phyloP scores from a whole-genome alignment of 208 protist species.

The Novymonas esmeraldas region DNA sequence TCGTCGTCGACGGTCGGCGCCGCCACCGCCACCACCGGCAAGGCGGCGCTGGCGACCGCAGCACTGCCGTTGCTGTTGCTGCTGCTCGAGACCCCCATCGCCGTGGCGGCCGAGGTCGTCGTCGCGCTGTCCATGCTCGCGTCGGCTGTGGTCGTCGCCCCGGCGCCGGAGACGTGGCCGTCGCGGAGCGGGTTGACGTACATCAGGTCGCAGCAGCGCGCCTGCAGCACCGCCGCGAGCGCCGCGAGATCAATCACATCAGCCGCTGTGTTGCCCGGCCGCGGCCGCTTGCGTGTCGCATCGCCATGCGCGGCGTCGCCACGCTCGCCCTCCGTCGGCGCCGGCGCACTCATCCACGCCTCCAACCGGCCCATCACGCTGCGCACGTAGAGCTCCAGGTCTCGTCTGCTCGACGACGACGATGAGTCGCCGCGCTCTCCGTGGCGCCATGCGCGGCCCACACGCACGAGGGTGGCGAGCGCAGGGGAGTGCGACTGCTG shows the following conservation, averaged over 20 bases:
- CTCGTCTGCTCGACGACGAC: too few species aligned
- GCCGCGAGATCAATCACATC: conserved; percentile 30
- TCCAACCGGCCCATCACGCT: conserved; percentile 6
- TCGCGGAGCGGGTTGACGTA: conserved; percentile 32
- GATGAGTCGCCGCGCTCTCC: background rate
- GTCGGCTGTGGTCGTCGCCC: background rate
- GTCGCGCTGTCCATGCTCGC: conserved; percentile 10
- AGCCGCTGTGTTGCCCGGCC: background rate
- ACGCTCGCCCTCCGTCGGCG: background rate
- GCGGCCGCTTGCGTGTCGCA: background rate
- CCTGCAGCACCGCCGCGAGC: conserved; percentile 40
- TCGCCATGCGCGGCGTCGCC: background rate
- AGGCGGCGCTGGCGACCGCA: background rate
- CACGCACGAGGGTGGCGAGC: conserved; percentile 7
- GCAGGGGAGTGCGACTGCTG: background rate
- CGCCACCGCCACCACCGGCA: background rate
- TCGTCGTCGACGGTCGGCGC: background rate
- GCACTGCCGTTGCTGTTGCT: conserved; percentile 22
- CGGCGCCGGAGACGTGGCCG: too few species aligned
- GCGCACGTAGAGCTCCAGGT: background rate
- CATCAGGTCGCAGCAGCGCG: conserved; percentile 23
- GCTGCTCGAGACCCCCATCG: conserved; percentile 10
- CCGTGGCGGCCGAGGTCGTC: background rate
- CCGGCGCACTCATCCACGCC: background rate
- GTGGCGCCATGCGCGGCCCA: background rate